These are phyloP conservation scores for Panellus pusillus DNA, from an alignment of 768 basidiomycete genomes.

Conservation along the genomic window DNA sequence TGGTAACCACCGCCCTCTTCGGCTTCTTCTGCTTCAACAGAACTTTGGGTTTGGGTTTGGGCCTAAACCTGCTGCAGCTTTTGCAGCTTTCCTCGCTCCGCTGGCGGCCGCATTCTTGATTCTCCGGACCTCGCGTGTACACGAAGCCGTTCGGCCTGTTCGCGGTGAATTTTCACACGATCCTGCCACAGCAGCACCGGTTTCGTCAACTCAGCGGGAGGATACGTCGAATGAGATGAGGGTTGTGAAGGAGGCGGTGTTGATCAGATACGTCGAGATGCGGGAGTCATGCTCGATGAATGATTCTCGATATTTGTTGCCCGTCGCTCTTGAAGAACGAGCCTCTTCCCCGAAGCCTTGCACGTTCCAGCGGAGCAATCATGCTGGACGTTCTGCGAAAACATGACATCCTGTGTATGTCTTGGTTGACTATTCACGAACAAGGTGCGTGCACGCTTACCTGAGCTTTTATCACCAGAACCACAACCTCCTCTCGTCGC, in stretches of 20 bases:
- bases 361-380: slow-evolving; percentile 1
- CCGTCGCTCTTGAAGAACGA: slow-evolving; percentile 1
- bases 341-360: background rate
- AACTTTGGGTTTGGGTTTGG: too few species aligned
- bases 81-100: background rate
- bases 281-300: slow-evolving; percentile 6
- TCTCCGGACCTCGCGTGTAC: background rate
- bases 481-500: background rate
- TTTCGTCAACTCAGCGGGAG: background rate
- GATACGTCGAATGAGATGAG: slow-evolving; percentile 1
- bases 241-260: slow-evolving; percentile 2
- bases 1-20: background rate
- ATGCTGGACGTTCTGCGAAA: background rate
- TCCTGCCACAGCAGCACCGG: background rate
- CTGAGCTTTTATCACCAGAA: background rate
- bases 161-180: background rate
- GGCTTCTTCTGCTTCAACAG: too few species aligned
- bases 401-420: background rate
- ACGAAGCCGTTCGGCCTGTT: background rate
- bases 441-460: background rate
- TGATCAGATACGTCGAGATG: background rate
- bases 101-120: background rate
- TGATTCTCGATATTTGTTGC: background rate
- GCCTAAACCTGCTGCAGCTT: too few species aligned
- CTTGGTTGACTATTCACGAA: background rate